phyloP scores from a whole-genome alignment of 2,329 filamentous ascomycete species.

The Colletotrichum sansevieriae region DNA sequence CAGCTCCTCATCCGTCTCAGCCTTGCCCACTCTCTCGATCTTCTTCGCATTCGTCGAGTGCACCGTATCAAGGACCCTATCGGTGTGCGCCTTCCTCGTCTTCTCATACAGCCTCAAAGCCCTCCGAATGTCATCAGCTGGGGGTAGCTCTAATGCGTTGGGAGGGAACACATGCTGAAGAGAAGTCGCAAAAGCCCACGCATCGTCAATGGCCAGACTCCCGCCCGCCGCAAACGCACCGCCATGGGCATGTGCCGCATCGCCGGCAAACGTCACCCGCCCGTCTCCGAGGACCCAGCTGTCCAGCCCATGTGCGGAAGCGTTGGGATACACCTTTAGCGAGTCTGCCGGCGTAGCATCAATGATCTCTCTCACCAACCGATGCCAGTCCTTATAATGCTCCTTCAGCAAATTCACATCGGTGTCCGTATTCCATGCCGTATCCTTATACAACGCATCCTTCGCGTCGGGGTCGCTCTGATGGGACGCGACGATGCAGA shows the following conservation, averaged over 20 bases:
- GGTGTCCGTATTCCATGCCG: conserved; percentile 55
- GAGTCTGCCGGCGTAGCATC: conserved; percentile 54
- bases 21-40: conserved; percentile 43
- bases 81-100: conserved; percentile 58
- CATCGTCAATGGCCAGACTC: conserved; percentile 56
- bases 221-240: conserved; percentile 57
- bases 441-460: conserved; percentile 47
- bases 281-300: conserved; percentile 56
- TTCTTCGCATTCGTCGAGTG: conserved; percentile 48
- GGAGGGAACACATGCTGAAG: conserved; percentile 53
- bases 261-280: conserved; percentile 53
- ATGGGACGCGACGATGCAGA: conserved; percentile 58
- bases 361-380: conserved; percentile 54
- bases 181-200: conserved; percentile 56
- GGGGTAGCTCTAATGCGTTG: conserved; percentile 3
- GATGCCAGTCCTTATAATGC: conserved; percentile 59
- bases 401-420: conserved; percentile 52
- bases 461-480: conserved; percentile 53
- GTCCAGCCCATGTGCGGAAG: conserved; percentile 54
- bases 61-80: conserved; percentile 52
- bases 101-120: conserved; percentile 56
- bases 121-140: conserved; percentile 44
- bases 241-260: conserved; percentile 57
- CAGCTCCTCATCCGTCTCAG: conserved; percentile 55
- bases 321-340: conserved; percentile 56